phyloP scores from a whole-genome alignment of 1,139 yeast species.

The Saccharomyces hybrid region DNA sequence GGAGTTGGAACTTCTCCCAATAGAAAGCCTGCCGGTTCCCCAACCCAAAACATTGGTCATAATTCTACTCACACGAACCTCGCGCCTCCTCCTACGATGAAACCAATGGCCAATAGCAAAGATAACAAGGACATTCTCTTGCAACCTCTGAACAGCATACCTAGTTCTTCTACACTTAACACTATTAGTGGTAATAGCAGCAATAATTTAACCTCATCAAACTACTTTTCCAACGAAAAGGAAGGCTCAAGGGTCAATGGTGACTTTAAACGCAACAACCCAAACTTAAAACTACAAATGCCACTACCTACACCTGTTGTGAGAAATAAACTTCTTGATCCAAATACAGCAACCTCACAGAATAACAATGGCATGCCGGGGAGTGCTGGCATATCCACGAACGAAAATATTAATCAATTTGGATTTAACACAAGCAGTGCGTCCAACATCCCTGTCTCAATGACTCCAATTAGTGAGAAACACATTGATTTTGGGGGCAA shows the following conservation, averaged over 20 bases:
- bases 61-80: neutral
- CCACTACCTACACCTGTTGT: conserved; percentile 38
- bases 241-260: conserved; percentile 20
- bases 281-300: conserved; percentile 42
- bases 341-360: conserved; percentile 11
- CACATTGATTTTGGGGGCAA: conserved; percentile 28
- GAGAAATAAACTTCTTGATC: conserved; percentile 31
- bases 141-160: conserved; percentile 52
- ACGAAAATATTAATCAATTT: conserved; percentile 50
- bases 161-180: conserved; percentile 8
- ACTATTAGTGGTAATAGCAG: conserved; percentile 2
- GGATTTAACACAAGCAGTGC: conserved; percentile 52
- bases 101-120: conserved; percentile 16
- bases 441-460: conserved; percentile 46
- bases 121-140: conserved; percentile 39
- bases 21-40: conserved; percentile 16
- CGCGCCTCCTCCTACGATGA: conserved; percentile 22
- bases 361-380: conserved; percentile 8
- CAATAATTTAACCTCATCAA: neutral
- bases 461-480: conserved; percentile 73
- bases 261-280: conserved; percentile 32
- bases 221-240: conserved; percentile 9
- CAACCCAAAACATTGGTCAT: conserved; percentile 8
- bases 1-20: conserved; percentile 18
- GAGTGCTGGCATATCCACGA: conserved; percentile 10